Conservation (phyloP, 805 yeast species). For the Starmerella apis region DNA sequence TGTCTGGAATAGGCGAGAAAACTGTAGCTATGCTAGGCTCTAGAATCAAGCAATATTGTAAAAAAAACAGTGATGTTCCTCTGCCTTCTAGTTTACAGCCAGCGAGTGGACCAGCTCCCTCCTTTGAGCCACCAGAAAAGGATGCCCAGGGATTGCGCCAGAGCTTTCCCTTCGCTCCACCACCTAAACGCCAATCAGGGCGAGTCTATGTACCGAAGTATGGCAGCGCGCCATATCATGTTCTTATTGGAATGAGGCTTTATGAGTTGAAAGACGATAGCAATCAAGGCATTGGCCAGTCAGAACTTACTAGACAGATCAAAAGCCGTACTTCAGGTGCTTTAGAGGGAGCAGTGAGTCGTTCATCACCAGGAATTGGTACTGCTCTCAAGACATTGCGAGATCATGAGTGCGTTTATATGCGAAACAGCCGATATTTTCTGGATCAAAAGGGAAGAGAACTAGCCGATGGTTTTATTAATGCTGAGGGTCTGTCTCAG, state of each 20-base stretch:
- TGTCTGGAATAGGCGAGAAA: slow-evolving; percentile 65
- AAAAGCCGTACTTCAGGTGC: slow-evolving; percentile 21
- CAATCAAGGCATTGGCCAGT: slow-evolving; percentile 51
- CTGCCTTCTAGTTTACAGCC: slow-evolving; percentile 35
- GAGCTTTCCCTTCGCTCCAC: slow-evolving; percentile 16
- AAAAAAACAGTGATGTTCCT: slow-evolving; percentile 37
- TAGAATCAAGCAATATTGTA: slow-evolving; percentile 46
- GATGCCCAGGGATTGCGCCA: slow-evolving; percentile 8
- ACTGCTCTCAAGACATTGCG: slow-evolving; percentile 46
- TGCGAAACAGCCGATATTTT: slow-evolving; percentile 35
- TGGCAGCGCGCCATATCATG: slow-evolving; percentile 23
- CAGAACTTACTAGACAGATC: slow-evolving; percentile 38
- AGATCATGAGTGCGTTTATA: slow-evolving; percentile 50
- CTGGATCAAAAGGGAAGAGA: slow-evolving; percentile 60
- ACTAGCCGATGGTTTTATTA: slow-evolving; percentile 48
- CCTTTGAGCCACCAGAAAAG: slow-evolving; percentile 5
- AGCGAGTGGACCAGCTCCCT: background rate
- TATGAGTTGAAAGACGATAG: slow-evolving; percentile 22
- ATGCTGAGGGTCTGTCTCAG: slow-evolving; percentile 38
- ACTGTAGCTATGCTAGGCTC: slow-evolving; percentile 44
- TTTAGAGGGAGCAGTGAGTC: slow-evolving; percentile 20
- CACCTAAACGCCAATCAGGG: slow-evolving; percentile 13
- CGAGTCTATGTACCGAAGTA: slow-evolving; percentile 25
- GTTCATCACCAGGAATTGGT: slow-evolving; percentile 19
- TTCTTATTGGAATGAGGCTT: slow-evolving; percentile 20